Base-by-base conservation (phyloP, 192 early-diverging fungal species). In the Backusella liffmaniae region DNA sequence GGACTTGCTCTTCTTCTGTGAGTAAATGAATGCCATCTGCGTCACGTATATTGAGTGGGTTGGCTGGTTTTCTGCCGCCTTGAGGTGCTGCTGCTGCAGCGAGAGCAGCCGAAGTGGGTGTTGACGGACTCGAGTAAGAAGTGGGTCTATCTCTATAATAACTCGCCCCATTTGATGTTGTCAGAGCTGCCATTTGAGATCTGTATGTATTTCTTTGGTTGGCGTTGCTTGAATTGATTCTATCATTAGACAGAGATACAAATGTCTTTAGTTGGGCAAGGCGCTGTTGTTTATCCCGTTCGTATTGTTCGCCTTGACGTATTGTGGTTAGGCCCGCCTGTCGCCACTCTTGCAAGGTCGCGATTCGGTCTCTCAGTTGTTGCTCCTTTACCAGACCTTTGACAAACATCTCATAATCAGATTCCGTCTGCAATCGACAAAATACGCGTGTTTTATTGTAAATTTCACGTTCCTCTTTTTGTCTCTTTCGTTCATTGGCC, bases 1-100 rank as follows among this genome's bases (percentile, higher is more conserved):
- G 76, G 8, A 86, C 83, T 73, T 92, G 90, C 78, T 99, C 98
- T 67, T 89, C 85, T 12, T 84, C 86, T 4, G 90, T 89, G 29
- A 99, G 86, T 12, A 99, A 83, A 72, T 98, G 93, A 41, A 96
- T 84, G 34, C 96, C 95, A 35, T 99, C 97, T 30, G 92, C 91
- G 59, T 87, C 80, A 30, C 90, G 83, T 56, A 98, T 91, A 77
- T 97, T 93, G 15, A 96, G 80, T 37, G 94, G 88, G 44, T 88
- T 85, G 59, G 92, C 85, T 15, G 80, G 80, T 44, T 81, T 81
- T 9, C 77, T 66, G 4, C 72, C 77, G 3, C 76, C 56, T 7
- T 73, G 29, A 18, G 76, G 68, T 21, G 32, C 35, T 30, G 78
- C 46, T 4, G 85, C 21, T 21, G 56, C 35, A 16, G 74, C 42